phyloP scores from a whole-genome alignment of 345 rosid species.

The Gossypium bickii region DNA sequence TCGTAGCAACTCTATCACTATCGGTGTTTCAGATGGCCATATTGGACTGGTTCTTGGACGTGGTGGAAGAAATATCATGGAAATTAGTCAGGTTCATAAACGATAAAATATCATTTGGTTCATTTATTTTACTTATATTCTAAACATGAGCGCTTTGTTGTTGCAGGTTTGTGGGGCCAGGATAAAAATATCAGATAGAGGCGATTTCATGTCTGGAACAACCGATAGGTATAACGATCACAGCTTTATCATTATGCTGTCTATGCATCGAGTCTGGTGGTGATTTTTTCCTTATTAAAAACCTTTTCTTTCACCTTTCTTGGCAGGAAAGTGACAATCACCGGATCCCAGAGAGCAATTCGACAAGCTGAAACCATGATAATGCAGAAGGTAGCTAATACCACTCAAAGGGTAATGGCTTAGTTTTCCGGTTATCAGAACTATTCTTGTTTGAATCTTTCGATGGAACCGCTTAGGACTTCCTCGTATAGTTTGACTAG shows the following conservation, averaged over 20 bases:
- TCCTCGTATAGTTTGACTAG: conserved; percentile 7
- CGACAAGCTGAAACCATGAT: conserved; percentile 89
- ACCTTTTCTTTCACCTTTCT: conserved; percentile 1
- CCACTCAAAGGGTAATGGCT: conserved; percentile 71
- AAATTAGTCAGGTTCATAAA: conserved; percentile 77
- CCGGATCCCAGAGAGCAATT: conserved; percentile 86
- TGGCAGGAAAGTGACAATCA: conserved; percentile 92
- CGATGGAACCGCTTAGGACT: conserved; percentile 8
- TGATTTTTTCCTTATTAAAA: background rate
- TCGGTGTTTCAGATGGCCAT: conserved; percentile 90
- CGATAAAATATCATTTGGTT: conserved; percentile 2
- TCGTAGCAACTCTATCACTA: conserved; percentile 57
- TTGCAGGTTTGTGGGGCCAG: conserved; percentile 84
- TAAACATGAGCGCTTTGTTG: conserved; percentile 12
- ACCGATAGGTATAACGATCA: conserved; percentile 57
- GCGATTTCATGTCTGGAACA: conserved; percentile 96
- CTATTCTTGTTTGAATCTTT: conserved; percentile 18
- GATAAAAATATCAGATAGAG: conserved; percentile 93
- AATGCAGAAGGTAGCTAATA: conserved; percentile 84
- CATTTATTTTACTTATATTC: background rate
- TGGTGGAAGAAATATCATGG: conserved; percentile 94
- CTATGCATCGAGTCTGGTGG: background rate
- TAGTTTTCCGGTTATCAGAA: conserved; percentile 24
- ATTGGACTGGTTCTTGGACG: conserved; percentile 96
- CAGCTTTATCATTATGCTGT: background rate